Evolutionary conservation across 164 flowering plant genomes (phyloP), one percentile per base, ranked within the genome.

Genomic region (Umbellularia californica): DNA sequence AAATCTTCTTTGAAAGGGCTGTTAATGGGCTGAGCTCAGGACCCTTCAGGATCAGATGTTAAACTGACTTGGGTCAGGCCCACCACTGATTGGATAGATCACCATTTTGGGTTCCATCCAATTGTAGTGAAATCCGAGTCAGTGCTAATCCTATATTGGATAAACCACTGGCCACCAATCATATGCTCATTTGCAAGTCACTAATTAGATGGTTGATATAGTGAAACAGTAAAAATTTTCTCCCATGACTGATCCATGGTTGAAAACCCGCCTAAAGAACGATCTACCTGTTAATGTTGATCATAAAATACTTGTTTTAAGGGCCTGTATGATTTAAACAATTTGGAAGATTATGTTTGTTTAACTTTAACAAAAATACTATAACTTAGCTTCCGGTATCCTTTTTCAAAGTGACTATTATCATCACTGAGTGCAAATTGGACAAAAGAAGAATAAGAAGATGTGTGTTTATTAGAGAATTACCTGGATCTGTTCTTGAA

Each of bases 401-500:
- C 60, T 15, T 20, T 55, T 15, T 1, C 4, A 55, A 0, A 3
- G 17, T 5, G n/a, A 55, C 7, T 55, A 55, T 15, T 55, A 55
- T 12, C 60, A 55, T 55, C 17, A 17, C 19, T 3, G 19, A 55
- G 60, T 55, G 7, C 17, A 3, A 55, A 20, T 5, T 55, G 60
- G 2, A 14, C 1, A 55, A 19, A 17, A 55, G 13, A 14, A 20
- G 5, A 4, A 55, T 3, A 4, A 52, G 19, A 52, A 52, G 19
- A 52, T 17, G 14, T 15, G 3, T 14, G 60, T 55, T 20, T 15
- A 1, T 67, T 7, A 67, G 69, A 27, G 20, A 17, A 24, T 30
- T 79, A 85, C 92, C 87, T 84, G 81, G 72, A 89, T 84, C 72
- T 86, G 88, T 50, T 85, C 84, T 35, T 87, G 93, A 70, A 87